Conservation (phyloP, 192 early-diverging fungal species). For the Podila epigama region DNA sequence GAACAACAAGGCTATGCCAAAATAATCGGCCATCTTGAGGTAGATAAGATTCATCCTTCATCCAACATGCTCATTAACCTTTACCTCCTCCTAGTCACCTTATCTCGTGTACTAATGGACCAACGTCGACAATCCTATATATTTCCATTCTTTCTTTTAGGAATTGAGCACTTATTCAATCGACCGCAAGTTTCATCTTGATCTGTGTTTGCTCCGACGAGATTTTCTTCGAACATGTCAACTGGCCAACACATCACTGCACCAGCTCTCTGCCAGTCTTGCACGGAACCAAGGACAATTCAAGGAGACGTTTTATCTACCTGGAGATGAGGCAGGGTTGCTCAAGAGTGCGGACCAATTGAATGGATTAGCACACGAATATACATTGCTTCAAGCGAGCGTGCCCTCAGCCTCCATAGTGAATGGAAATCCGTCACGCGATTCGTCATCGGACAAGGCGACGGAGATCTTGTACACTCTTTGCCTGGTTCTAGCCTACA, state of each 20-base stretch:
- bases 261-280: conserved; percentile 8
- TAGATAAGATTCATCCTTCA: not conserved
- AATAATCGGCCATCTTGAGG: conserved; percentile 26
- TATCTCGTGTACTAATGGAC: too few species aligned
- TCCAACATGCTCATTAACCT: too few species aligned
- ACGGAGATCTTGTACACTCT: conserved; percentile 31
- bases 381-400: conserved; percentile 6
- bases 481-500: conserved; percentile 24
- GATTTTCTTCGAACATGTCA: conserved; percentile 26
- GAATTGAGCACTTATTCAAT: conserved; percentile 35
- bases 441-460: conserved; percentile 18
- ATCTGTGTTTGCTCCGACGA: conserved; percentile 11
- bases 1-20: conserved; percentile 37
- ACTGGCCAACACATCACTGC: conserved; percentile 13
- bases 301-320: not conserved
- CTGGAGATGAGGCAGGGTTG: conserved; percentile 13
- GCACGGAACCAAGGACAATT: not conserved
- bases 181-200: conserved; percentile 25
- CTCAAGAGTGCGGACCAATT: conserved; percentile 19
- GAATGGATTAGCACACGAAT: conserved; percentile 29
- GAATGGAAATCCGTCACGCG: not conserved
- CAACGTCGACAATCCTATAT: too few species aligned
- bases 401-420: not conserved
- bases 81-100: too few species aligned
- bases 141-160: not conserved